These are phyloP conservation scores for Epichloe hybrida DNA, from an alignment of 2,329 filamentous ascomycete species.

Conservation along the genomic window DNA sequence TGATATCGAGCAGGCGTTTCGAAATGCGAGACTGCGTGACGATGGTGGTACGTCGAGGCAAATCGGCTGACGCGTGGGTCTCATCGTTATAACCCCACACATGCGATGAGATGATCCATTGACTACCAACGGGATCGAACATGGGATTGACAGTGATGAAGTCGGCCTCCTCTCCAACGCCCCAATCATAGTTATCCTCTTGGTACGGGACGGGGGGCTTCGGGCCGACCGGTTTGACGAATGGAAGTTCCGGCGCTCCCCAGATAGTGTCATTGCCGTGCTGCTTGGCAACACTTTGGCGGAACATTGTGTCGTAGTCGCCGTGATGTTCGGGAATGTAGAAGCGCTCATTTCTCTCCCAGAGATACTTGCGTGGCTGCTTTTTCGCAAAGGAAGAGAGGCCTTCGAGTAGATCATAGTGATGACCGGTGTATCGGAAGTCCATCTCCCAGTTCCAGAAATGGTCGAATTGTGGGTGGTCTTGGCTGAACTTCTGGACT, in stretches of 20 bases:
- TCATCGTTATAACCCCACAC: conserved; percentile 51
- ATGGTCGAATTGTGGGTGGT: conserved; percentile 67
- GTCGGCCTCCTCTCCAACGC: conserved; percentile 62
- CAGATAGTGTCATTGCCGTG: conserved; percentile 46
- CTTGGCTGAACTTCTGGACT: conserved; percentile 61
- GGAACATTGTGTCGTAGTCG: conserved; percentile 53
- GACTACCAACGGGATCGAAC: conserved; percentile 59
- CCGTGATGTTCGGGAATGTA: conserved; percentile 60
- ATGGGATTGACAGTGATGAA: conserved; percentile 66
- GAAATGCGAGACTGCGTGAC: conserved; percentile 65
- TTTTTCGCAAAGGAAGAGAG: conserved; percentile 47
- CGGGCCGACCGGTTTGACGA: conserved; percentile 48
- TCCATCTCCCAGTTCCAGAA: conserved; percentile 87
- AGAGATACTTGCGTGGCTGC: conserved; percentile 58
- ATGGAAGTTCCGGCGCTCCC: conserved; percentile 48
- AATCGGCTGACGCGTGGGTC: conserved; percentile 34
- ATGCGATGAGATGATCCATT: conserved; percentile 58
- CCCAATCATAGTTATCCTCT: conserved; percentile 61
- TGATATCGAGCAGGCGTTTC: conserved; percentile 55
- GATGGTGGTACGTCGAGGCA: conserved; percentile 63
- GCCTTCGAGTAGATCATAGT: conserved; percentile 65
- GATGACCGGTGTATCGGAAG: conserved; percentile 63
- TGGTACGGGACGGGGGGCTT: conserved; percentile 47
- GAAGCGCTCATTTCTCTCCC: conserved; percentile 61
- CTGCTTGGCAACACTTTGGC: conserved; percentile 43